phyloP scores from a whole-genome alignment of 176 grass and related monocot genomes.

The Sorghum bicolor region DNA sequence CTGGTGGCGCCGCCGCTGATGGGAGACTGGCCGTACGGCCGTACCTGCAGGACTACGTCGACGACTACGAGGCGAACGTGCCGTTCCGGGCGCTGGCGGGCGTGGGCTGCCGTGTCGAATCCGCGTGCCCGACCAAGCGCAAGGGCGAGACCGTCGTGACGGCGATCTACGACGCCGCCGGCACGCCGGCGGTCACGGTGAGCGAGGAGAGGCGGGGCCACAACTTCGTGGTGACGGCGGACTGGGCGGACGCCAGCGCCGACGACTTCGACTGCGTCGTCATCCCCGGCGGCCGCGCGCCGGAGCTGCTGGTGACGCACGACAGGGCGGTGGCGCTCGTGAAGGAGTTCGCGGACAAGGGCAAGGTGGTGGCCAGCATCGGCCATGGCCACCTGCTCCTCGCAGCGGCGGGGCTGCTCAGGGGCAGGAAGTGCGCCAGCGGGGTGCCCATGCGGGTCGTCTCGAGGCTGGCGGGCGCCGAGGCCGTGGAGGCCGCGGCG shows the following conservation, averaged over 20 bases:
- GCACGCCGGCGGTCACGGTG: neutral
- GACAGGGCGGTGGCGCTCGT: constrained; percentile 23
- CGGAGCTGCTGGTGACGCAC: constrained; percentile 35
- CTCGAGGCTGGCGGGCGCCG: constrained; percentile 10
- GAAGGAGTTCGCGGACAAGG: constrained; percentile 9
- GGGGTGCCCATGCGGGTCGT: constrained; percentile 26
- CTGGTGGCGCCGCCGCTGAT: no score
- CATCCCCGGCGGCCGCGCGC: constrained; percentile 22
- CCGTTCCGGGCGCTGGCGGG: constrained; percentile 27
- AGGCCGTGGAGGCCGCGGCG: neutral
- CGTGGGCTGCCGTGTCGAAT: constrained; percentile 38
- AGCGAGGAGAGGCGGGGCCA: constrained; percentile 34
- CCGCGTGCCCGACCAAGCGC: constrained; percentile 42
- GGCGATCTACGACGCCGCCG: constrained; percentile 21
- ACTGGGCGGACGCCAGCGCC: constrained; percentile 17
- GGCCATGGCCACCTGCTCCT: constrained; percentile 42
- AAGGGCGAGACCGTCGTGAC: constrained; percentile 46
- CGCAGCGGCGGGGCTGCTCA: constrained; percentile 28
- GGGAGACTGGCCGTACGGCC: no score
- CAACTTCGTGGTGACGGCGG: constrained; percentile 30
- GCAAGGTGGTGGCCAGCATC: constrained; percentile 40
- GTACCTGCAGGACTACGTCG: constrained; percentile 34
- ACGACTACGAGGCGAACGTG: constrained; percentile 50
- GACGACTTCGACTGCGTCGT: constrained; percentile 40
- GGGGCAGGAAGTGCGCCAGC: constrained; percentile 19